phyloP scores from a whole-genome alignment of 768 basidiomycete species.

The Rhizopogon vulgaris region DNA sequence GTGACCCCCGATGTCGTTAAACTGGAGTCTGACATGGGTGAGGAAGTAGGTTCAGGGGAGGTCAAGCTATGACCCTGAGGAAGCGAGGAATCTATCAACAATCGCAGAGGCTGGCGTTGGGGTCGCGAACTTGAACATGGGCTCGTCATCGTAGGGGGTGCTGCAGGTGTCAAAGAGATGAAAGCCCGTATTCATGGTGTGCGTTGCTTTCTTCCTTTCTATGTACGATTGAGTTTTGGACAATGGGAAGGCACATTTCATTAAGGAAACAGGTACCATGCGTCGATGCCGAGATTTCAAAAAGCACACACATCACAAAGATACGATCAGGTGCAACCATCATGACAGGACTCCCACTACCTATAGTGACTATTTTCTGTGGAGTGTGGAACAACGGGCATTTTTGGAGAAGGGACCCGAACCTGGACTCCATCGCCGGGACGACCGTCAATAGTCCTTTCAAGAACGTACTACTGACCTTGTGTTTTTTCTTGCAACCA shows the following conservation, averaged over 20 bases:
- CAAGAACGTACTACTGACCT: too few relatives aligned
- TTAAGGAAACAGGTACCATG: constrained; percentile 23
- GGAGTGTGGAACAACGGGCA: too few relatives aligned
- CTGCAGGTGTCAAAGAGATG: not conserved
- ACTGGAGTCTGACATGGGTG: constrained; percentile 3
- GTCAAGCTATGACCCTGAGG: constrained; percentile 30
- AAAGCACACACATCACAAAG: not conserved
- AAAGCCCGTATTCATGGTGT: not conserved
- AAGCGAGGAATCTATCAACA: constrained; percentile 30
- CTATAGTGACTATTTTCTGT: not conserved
- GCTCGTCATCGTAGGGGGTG: constrained; percentile 2
- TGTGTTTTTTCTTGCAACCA: too few relatives aligned
- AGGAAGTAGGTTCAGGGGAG: constrained; percentile 21
- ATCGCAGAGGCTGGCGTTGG: constrained; percentile 16
- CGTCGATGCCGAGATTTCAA: constrained; percentile 13
- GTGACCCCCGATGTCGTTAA: constrained; percentile 16
- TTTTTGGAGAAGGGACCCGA: too few relatives aligned
- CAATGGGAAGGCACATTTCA: not conserved
- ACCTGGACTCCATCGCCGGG: not conserved
- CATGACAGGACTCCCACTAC: constrained; percentile 2
- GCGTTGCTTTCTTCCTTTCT: not conserved
- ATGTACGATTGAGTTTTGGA: not conserved
- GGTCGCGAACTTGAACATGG: not conserved
- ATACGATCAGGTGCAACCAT: constrained; percentile 12
- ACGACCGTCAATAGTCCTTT: not conserved